Base-by-base conservation (phyloP, 306 rosid species). In the Quillaja saponaria region DNA sequence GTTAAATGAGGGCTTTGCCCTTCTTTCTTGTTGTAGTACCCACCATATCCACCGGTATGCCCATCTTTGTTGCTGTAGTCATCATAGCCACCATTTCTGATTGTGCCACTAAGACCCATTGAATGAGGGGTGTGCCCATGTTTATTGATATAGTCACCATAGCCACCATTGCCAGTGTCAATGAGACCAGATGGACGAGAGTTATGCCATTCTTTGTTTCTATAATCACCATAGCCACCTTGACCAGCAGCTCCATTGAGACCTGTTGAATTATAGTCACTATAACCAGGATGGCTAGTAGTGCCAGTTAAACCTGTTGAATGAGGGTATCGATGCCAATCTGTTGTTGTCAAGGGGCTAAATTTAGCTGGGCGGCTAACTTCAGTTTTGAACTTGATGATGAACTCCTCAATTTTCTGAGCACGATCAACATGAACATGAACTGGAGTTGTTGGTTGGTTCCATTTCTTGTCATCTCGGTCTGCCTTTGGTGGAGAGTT, bases 281-380 rank as follows among this genome's bases (percentile, higher is more conserved):
- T 10, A 37, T 10, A 10, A 10, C 40, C 40, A 5, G 7, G 7
- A 10, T 37, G 6, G 6, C 6, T 10, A 37, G 40, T 37, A 37
- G 7, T 37, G 40, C 40, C n/a, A n/a, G n/a, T n/a, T n/a, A n/a
- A n/a, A n/a, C n/a, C n/a, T n/a, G 19, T 20, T 46, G 48, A 14
- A 10, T 8, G 7, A 7, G 58, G 64, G 44, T 21, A 35, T 18
- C 57, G 68, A 49, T 15, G 52, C 67, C 53, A 41, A 12, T 54
- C n/a, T 2, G 17, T 11, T 7, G 64, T 48, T 8, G 45, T 28
- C 19, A 25, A 7, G 67, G 40, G 63, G 4, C 31, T 25, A 25
- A 39, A 28, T n/a, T 12, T 67, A 9, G 42, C 25, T 49, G 66
- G 71, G 8, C 42, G 66, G 40, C 59, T 68, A 50, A 52, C 65